Percentiles rank a stretch among this genome's conserved stretches.
Evolutionary conservation across 2,329 filamentous ascomycete species (phyloP).

Genomic region (Beauveria australis): DNA sequence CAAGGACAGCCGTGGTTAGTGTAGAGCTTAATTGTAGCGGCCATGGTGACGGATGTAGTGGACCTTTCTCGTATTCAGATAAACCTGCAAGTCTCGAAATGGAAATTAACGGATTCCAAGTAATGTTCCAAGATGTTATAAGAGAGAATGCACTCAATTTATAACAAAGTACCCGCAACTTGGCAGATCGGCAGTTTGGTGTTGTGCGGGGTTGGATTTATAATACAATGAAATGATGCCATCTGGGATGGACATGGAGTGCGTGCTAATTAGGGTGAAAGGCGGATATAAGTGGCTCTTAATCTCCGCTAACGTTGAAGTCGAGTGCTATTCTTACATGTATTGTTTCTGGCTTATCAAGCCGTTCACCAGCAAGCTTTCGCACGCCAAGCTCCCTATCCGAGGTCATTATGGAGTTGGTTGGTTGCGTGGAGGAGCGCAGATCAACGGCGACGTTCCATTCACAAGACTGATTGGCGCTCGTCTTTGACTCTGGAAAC

Average conservation of each 20-base stretch:
- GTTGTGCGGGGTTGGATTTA: conserved; percentile 6
- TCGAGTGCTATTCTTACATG: no score
- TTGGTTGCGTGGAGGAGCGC: no score
- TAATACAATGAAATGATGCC: conserved; percentile 6
- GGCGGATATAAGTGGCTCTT: not conserved
- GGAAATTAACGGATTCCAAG: not conserved
- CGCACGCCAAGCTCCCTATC: no score
- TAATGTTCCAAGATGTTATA: not conserved
- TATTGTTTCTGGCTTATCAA: no score
- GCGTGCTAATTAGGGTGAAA: not conserved
- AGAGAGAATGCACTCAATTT: not conserved
- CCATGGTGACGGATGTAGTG: conserved; percentile 17
- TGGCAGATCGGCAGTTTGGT: not conserved
- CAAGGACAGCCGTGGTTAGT: conserved; percentile 64
- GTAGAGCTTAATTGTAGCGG: conserved; percentile 55
- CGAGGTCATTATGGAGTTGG: no score
- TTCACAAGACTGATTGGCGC: no score
- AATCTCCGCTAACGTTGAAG: no score
- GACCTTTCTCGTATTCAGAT: not conserved
- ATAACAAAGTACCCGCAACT: not conserved
- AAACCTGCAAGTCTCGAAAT: not conserved
- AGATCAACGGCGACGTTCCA: no score
- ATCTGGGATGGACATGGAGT: not conserved
- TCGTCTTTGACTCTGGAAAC: no score
- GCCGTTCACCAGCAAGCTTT: no score